A percentile compares a stretch with the other conserved stretches of the same genome.
Evolutionary conservation across 2,329 filamentous ascomycete genomes (phyloP).

Genomic region (Fusarium sp.): DNA sequence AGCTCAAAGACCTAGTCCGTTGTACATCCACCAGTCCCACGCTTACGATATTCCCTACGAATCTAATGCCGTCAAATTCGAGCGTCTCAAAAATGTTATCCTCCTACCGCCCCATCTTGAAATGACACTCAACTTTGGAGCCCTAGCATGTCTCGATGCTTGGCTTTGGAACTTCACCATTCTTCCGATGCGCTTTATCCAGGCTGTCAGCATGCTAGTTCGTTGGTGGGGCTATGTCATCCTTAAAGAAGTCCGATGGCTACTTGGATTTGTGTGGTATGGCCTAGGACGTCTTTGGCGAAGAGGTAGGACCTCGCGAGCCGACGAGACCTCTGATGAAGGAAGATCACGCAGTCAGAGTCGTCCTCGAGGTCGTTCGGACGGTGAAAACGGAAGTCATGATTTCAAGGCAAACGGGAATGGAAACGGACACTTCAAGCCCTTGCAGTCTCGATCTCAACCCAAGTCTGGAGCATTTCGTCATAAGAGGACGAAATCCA

Average conservation of each 20-base stretch:
- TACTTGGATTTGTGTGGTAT: constrained; percentile 80
- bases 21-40: constrained; percentile 71
- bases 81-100: constrained; percentile 89
- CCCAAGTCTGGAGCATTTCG: constrained; percentile 52
- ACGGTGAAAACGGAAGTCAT: constrained; percentile 20
- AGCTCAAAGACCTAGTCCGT: constrained; percentile 67
- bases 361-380: constrained; percentile 21
- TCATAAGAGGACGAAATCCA: constrained; percentile 82
- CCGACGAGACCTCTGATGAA: constrained; percentile 48
- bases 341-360: constrained; percentile 51
- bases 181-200: constrained; percentile 85
- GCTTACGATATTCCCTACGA: constrained; percentile 78
- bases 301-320: constrained; percentile 59
- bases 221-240: constrained; percentile 82
- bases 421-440: constrained; percentile 23
- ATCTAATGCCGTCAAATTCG: constrained; percentile 90
- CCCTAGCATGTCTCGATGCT: constrained; percentile 89
- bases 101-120: constrained; percentile 84
- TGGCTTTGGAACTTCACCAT: constrained; percentile 99
- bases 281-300: constrained; percentile 83
- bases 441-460: constrained; percentile 35
- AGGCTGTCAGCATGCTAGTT: constrained; percentile 78
- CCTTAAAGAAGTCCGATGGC: constrained; percentile 74
- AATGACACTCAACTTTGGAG: constrained; percentile 85
- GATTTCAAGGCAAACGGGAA: constrained; percentile 17